Percentiles rank a stretch among this genome's conserved stretches.
These are phyloP conservation scores for Paraphaeosphaeria sporulosa DNA, from an alignment of 2,329 filamentous ascomycete genomes.

Conservation along the genomic window DNA sequence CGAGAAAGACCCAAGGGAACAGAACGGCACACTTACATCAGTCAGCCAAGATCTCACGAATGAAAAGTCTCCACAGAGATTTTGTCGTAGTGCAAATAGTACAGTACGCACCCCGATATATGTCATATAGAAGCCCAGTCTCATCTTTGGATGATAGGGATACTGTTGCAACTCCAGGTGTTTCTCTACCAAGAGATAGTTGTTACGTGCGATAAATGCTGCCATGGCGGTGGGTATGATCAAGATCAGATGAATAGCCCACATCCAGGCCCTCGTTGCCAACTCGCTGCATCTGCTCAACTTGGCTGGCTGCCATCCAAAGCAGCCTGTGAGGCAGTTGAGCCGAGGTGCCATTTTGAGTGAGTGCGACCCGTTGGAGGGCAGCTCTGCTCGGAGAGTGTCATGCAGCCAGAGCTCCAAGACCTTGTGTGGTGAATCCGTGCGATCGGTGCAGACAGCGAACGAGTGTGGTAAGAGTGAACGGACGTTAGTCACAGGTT, in stretches of 20 bases:
- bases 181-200: slow-evolving; percentile 13
- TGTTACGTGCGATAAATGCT: slow-evolving; percentile 16
- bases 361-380: background rate
- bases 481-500: background rate
- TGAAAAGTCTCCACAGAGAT: background rate
- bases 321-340: slow-evolving; percentile 21
- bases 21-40: slow-evolving; percentile 15
- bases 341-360: slow-evolving; percentile 11
- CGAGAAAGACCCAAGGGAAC: slow-evolving; percentile 25
- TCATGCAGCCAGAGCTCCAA: background rate
- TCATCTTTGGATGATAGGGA: slow-evolving; percentile 18
- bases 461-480: background rate
- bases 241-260: slow-evolving; percentile 16
- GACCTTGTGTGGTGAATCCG: background rate
- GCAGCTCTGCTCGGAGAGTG: background rate
- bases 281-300: slow-evolving; percentile 17
- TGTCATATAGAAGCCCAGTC: slow-evolving; percentile 17
- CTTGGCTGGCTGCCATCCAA: slow-evolving; percentile 18
- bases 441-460: background rate
- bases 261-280: slow-evolving; percentile 16
- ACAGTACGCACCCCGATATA: slow-evolving; percentile 19
- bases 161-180: slow-evolving; percentile 16
- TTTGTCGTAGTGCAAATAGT: background rate
- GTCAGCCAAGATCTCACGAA: slow-evolving; percentile 1
- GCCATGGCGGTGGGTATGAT: slow-evolving; percentile 20